Evolutionary conservation across 305 asterid species (phyloP), one percentile per base, ranked within the genome.

Genomic region (Solanum hybrid): DNA sequence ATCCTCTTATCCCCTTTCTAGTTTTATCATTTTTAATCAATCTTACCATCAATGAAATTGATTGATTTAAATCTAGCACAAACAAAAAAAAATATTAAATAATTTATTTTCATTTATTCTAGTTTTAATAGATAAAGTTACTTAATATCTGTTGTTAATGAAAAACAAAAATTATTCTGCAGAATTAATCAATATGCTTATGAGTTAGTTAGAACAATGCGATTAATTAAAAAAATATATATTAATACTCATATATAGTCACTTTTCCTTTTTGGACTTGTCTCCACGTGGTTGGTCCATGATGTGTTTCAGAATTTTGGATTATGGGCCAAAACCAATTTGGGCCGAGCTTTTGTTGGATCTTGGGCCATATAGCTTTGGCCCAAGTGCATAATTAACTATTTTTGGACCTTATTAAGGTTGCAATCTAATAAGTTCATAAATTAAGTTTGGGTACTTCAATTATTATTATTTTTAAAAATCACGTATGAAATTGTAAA

Each of bases 91-190:
- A 18, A 57, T 2, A 57, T 2, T 57, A 6, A 3, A 57, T 20
- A 0, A 57, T 57, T 57, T 3, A 57, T 57, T 61, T 3, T 61
- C 71, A 1, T 61, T 0, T 20, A 3, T 57, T 57, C 0, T 57
- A 57, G 0, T 57, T 20, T 3, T 20, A 5, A 57, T 20, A 7
- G 2, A 57, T 20, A 57, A 7, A 57, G 2, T 57, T 57, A 3
- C 2, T 57, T 57, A 61, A 2, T 61, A 61, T 8, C 1, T 3
- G 0, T 0, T 3, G 2, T 61, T 0, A 57, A 20, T 1, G 0
- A 51, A 16, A 51, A 16, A 51, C 0, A 0, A 2, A 18, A 57
- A 57, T 0, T 1, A 57, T 57, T 0, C 24, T 57, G 0, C 9
- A 2, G 2, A 18, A 57, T 57, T 57, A 57, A 2, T 51, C 10